phyloP scores from a whole-genome alignment of 768 basidiomycete genomes.

The Guyanaporus albipodus region DNA sequence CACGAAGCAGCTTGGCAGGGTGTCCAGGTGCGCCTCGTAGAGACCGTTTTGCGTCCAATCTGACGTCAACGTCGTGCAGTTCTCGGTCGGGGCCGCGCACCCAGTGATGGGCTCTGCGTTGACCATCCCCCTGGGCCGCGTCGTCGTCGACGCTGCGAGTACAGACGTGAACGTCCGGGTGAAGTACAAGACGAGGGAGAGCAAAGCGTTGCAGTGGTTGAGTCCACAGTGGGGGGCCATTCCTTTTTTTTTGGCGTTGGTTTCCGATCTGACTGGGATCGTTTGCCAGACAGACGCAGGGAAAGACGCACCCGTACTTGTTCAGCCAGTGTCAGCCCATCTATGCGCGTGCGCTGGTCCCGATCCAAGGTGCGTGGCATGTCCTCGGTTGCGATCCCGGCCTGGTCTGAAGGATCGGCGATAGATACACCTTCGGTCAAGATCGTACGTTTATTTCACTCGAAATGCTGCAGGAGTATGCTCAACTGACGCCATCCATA shows the following conservation, averaged over 20 bases:
- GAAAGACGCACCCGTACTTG: neutral
- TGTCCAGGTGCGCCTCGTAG: slow-evolving; percentile 22
- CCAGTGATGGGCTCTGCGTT: slow-evolving; percentile 75
- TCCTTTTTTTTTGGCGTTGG: neutral
- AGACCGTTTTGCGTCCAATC: too few relatives aligned
- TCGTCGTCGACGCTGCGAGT: slow-evolving; percentile 28
- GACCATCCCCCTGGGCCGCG: slow-evolving; percentile 48
- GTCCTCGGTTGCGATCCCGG: neutral
- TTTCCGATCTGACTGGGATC: neutral
- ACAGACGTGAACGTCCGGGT: slow-evolving; percentile 49
- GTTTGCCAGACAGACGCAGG: neutral
- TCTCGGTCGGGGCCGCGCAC: slow-evolving; percentile 51
- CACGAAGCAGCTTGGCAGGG: slow-evolving; percentile 31
- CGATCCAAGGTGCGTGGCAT: neutral
- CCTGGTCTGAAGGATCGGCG: too few relatives aligned
- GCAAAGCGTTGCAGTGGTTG: slow-evolving; percentile 85
- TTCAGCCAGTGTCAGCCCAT: neutral
- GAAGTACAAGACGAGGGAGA: slow-evolving; percentile 68
- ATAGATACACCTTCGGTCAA: neutral
- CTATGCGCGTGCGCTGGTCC: neutral
- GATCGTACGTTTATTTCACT: neutral
- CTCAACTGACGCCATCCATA: too few relatives aligned
- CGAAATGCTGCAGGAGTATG: neutral
- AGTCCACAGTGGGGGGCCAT: slow-evolving; percentile 56
- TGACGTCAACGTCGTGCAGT: slow-evolving; percentile 39